These are phyloP conservation scores for Zasmidium angulare DNA, from an alignment of 2,329 filamentous ascomycete genomes.

Conservation along the genomic window DNA sequence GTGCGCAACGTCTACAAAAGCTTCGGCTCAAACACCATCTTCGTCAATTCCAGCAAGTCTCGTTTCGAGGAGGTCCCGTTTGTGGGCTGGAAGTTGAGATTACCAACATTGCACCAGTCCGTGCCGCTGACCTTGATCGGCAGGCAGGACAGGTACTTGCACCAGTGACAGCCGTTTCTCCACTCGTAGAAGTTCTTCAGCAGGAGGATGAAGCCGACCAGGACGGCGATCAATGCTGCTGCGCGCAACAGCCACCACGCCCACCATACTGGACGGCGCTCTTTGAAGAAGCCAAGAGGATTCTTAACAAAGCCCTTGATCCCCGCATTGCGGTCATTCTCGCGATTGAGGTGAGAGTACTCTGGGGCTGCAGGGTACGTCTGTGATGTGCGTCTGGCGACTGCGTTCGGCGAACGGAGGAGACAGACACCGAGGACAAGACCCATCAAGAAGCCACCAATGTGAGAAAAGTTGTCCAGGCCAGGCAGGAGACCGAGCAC, in stretches of 20 bases:
- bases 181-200: conserved; percentile 88
- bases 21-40: conserved; percentile 10
- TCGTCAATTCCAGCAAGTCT: conserved; percentile 15
- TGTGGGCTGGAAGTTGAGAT: conserved; percentile 37
- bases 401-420: conserved; percentile 78
- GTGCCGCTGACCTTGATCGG: conserved; percentile 52
- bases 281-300: conserved; percentile 78
- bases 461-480: conserved; percentile 95
- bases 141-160: conserved; percentile 91
- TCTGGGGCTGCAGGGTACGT: conserved; percentile 14
- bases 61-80: conserved; percentile 18
- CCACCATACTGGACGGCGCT: conserved; percentile 93
- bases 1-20: not conserved
- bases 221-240: conserved; percentile 72
- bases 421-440: conserved; percentile 82
- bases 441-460: conserved; percentile 93
- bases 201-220: conserved; percentile 82
- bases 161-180: conserved; percentile 79
- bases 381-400: conserved; percentile 27
- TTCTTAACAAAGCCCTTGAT: conserved; percentile 48
- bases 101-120: conserved; percentile 63
- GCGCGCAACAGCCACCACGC: conserved; percentile 89
- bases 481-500: conserved; percentile 88
- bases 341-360: conserved; percentile 21
- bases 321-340: conserved; percentile 24